Percentiles rank a stretch among this genome's conserved stretches.
Evolutionary conservation across 2,329 filamentous ascomycete species (phyloP).

Genomic region (Stagonosporopsis vannaccii): DNA sequence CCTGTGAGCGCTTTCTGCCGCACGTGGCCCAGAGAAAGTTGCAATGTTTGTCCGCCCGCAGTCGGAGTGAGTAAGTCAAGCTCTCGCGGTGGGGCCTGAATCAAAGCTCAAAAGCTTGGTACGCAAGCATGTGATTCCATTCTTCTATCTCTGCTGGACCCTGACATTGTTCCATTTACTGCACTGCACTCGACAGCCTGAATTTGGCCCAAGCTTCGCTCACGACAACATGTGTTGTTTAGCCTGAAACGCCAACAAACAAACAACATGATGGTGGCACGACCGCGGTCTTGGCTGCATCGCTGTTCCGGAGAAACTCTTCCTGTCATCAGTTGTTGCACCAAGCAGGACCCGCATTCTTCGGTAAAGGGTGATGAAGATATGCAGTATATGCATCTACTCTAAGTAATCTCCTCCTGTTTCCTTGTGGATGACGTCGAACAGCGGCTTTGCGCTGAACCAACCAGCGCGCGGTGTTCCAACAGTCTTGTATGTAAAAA

Average conservation of each 20-base stretch:
- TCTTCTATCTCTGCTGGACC: conserved; percentile 7
- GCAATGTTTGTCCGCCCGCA: conserved; percentile 1
- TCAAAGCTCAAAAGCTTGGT: conserved; percentile 18
- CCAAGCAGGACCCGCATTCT: not conserved
- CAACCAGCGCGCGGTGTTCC: conserved; percentile 67
- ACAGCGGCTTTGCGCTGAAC: conserved; percentile 75
- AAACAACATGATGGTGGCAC: conserved; percentile 4
- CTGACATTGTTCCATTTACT: conserved; percentile 8
- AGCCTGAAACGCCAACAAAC: conserved; percentile 2
- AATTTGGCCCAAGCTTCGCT: not conserved
- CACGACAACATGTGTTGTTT: not conserved
- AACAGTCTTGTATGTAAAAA: conserved; percentile 70
- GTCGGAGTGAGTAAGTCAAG: conserved; percentile 4
- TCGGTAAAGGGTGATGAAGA: not conserved
- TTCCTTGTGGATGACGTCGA: conserved; percentile 72
- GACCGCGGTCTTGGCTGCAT: conserved; percentile 13
- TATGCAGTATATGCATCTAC: conserved; percentile 29
- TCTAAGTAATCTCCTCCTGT: conserved; percentile 63
- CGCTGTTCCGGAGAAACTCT: not conserved
- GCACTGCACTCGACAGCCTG: not conserved
- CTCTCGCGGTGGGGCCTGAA: conserved; percentile 9
- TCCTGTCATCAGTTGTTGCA: conserved; percentile 2
- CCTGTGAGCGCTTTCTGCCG: conserved; percentile 12
- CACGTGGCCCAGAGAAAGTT: conserved; percentile 23
- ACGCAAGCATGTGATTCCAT: conserved; percentile 6